phyloP scores from a whole-genome alignment of 352 stramenopile species.

The Globisporangium nagaii region DNA sequence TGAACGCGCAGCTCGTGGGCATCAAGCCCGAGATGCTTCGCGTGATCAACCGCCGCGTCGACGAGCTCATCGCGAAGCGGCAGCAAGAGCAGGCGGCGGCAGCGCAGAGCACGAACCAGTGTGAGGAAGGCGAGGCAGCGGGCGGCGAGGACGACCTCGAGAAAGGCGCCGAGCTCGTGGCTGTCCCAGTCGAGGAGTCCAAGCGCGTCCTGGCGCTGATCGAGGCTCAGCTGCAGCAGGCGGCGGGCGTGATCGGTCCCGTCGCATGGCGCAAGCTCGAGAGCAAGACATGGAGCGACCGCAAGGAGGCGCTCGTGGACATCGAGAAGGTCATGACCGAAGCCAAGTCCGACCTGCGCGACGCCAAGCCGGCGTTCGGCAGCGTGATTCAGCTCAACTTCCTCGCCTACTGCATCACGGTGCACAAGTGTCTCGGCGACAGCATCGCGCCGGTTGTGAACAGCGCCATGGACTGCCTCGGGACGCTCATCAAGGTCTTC shows the following conservation, averaged over 20 bases:
- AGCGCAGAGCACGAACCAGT: constrained; percentile 38
- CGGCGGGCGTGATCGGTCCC: constrained; percentile 47
- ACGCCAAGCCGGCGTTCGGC: constrained; percentile 53
- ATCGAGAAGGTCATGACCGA: constrained; percentile 66
- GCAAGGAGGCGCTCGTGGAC: constrained; percentile 74
- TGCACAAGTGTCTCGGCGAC: constrained; percentile 56
- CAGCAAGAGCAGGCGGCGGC: constrained; percentile 25
- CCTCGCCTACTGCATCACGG: constrained; percentile 49
- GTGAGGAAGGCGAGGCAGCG: constrained; percentile 21
- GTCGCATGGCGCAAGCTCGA: constrained; percentile 74
- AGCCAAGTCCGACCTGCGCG: constrained; percentile 62
- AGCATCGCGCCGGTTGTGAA: constrained; percentile 75
- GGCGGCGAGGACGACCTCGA: constrained; percentile 20
- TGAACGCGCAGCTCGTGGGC: constrained; percentile 33
- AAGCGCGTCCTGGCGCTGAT: constrained; percentile 35
- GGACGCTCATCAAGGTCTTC: constrained; percentile 71
- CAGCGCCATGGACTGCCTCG: constrained; percentile 57
- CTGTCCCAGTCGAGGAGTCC: constrained; percentile 48
- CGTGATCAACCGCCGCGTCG: constrained; percentile 64
- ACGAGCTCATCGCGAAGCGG: constrained; percentile 51
- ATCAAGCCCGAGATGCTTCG: constrained; percentile 76
- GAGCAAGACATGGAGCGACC: constrained; percentile 80
- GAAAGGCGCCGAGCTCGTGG: constrained; percentile 22
- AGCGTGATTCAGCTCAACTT: constrained; percentile 64
- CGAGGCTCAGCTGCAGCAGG: constrained; percentile 27